Base-by-base conservation (phyloP, 805 yeast species). In the Wickerhamomyces bovis region DNA sequence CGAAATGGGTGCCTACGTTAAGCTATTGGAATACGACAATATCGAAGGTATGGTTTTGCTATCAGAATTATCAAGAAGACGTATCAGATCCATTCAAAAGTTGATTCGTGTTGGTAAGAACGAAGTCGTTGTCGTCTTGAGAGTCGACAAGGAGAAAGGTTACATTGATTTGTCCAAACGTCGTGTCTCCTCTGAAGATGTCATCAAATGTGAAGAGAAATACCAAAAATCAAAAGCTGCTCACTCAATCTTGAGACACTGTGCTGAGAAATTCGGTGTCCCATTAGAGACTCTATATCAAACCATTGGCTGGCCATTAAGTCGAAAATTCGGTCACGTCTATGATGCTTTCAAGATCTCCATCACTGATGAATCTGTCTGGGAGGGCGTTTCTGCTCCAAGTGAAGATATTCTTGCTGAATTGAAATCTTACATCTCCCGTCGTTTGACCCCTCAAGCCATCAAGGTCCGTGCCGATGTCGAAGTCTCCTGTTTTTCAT, bases 1-100 rank as follows among this genome's bases (percentile, higher is more conserved):
- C 57, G 99, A 94, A 69, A 94, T 94, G 99, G 99, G 99, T 50
- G 99, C 99, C 13, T 94, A 94, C 68, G 96, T 94, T 54, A 92
- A 89, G 69, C 77, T 94, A 55, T 77, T 94, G 54, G 99, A 94
- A 71, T 94, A 94, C 65, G 98, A 94, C 71, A 94, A 92, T 67
- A 92, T 94, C 64, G 99, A 94, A 71, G 99, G 99, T 63, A 94
- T 94, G 99, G 96, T 94, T 48, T 75, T 94, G 55, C 78, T 94
- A 61, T 85, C 96, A 38, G 99, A 94, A 72, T 78, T 94, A 58
- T 90, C 98, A 33, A 87, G 99, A 80, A 89, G 99, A 77, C 95
- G 99, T 75, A 94, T 94, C 62, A 81, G 99, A 69, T 89, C 97
- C 45, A 94, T 94, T 64, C 99, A 94, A 71, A 94, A 94, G 68